A percentile compares a stretch with the other conserved stretches of the same genome.
These are phyloP conservation scores for Daldinia bambusicola DNA, from an alignment of 495 filamentous ascomycete genomes.

Conservation along the genomic window DNA sequence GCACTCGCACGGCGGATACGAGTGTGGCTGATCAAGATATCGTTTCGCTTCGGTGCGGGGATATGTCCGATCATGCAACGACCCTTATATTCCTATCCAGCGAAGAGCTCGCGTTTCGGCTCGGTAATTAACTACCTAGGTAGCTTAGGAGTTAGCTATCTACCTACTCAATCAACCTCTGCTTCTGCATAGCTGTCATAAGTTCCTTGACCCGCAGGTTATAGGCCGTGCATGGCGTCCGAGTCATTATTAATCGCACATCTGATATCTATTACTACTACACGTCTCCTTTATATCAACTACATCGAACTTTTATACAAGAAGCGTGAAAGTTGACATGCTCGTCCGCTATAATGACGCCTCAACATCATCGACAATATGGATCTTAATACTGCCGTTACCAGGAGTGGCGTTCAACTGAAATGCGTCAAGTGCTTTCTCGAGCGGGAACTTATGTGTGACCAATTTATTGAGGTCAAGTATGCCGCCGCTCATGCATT, in stretches of 20 bases:
- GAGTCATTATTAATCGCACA: constrained; percentile 6
- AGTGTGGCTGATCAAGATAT: constrained; percentile 14
- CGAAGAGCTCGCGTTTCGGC: constrained; percentile 18
- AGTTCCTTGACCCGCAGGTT: not conserved
- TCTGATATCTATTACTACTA: not conserved
- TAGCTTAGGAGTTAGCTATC: too few relatives aligned
- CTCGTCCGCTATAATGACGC: constrained; percentile 26
- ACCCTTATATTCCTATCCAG: constrained; percentile 2
- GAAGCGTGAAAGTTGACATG: not conserved
- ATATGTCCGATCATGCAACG: constrained; percentile 29
- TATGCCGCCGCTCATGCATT: constrained; percentile 59
- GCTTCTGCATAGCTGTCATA: constrained; percentile 20
- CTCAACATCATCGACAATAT: constrained; percentile 65
- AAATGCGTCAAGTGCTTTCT: constrained; percentile 66
- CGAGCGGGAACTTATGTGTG: constrained; percentile 64
- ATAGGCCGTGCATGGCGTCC: constrained; percentile 12
- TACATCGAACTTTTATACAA: constrained; percentile 31
- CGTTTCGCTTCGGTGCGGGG: constrained; percentile 19
- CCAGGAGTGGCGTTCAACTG: constrained; percentile 59
- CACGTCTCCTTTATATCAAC: constrained; percentile 1
- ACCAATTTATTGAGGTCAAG: constrained; percentile 63
- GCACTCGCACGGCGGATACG: constrained; percentile 42
- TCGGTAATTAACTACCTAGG: not conserved
- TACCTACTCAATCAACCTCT: constrained; percentile 1
- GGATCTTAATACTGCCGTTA: constrained; percentile 67